phyloP scores from a whole-genome alignment of 306 rosid genomes.

The Lupinus albus region DNA sequence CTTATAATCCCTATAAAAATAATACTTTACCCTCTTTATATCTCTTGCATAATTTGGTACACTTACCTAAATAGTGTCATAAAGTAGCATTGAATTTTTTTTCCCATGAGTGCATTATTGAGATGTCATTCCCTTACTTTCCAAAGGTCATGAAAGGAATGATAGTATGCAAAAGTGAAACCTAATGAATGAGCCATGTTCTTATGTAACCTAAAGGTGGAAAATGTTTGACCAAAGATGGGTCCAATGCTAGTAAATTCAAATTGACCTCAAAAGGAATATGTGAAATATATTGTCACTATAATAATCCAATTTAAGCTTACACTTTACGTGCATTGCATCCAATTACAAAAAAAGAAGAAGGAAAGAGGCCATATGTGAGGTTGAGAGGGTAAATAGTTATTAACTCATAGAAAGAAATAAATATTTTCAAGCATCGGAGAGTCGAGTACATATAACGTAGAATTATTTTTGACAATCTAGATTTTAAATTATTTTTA shows the following conservation, averaged over 20 bases:
- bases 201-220: constrained; percentile 72
- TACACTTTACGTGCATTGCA: constrained; percentile 33
- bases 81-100: neutral
- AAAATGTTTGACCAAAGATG: constrained; percentile 52
- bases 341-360: constrained; percentile 25
- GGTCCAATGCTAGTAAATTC: constrained; percentile 59
- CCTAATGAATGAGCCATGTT: constrained; percentile 64
- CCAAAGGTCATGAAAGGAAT: constrained; percentile 44
- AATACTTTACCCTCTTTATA: no score
- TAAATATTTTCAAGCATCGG: no score
- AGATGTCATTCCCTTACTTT: constrained; percentile 50
- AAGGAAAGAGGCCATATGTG: neutral
- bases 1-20: no score
- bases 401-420: constrained; percentile 31
- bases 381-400: constrained; percentile 38
- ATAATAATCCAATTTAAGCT: constrained; percentile 37
- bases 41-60: neutral
- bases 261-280: constrained; percentile 39
- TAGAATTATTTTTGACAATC: no score
- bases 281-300: constrained; percentile 35
- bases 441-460: no score
- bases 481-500: no score
- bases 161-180: constrained; percentile 47
- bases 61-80: no score
- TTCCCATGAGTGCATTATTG: constrained; percentile 52